Base-by-base conservation (phyloP, 805 yeast genomes). In the Candida hungchunana region DNA sequence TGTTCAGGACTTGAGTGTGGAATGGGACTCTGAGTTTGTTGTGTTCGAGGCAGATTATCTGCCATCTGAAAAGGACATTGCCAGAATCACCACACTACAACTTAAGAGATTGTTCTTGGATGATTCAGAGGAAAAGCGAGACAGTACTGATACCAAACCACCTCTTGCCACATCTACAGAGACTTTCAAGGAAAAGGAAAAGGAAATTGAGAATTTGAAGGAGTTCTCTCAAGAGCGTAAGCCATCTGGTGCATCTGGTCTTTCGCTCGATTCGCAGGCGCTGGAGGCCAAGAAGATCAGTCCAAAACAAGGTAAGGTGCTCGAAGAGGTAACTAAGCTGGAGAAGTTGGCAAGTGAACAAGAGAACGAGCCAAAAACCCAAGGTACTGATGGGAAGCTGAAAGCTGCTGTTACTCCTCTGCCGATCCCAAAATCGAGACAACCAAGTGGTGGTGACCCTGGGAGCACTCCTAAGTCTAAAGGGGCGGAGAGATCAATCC, bases 41-140 rank as follows among this genome's bases (percentile, higher is more conserved):
- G 82, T 76, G 7, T 90, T 93, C 62, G 97, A 85, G 41, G 71
- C 71, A 29, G 69, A 70, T 15, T 93, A 73, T 53, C 70, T 90
- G 41, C 97, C 97, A 1, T 78, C 95, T 7, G 97, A 93, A 57
- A 85, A 81, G 51, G 98, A 93, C 68, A 84, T 93, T 47, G 79
- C 95, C 5, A 71, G 86, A 44, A 84, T 93, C 29, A 89, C 98
- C 2, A 83, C 95, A 4, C 80, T 81, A 48, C 97, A 90, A 54
- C 64, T 90, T 50, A 77, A 79, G 42, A 82, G 80, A 46, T 68
- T 89, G 32, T 79, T 90, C 47, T 60, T 75, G 50, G 88, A 79
- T 37, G 70, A 68, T 37, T 59, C 66, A 26, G 55, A 43, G 21
- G 56, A 45, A 29, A 51, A 36, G 48, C 46, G 50, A 29, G 36